Base-by-base conservation (phyloP, 257 asterid genomes). In the Scutellaria baicalensis region DNA sequence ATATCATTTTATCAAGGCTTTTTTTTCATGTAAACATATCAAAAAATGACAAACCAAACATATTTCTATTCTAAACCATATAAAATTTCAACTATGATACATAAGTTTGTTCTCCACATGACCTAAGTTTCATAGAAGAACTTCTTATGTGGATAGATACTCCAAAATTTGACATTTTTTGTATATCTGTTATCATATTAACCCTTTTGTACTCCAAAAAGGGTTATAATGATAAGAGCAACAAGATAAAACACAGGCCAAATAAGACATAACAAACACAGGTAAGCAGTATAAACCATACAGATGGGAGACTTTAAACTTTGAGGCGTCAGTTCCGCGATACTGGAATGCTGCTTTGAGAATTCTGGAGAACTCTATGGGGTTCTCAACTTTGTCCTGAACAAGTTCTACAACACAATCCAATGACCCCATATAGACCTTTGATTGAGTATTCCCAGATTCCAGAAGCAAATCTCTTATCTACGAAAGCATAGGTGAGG, bases 351-450 rank as follows among this genome's bases (percentile, higher is more conserved):
- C 95, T 16, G 77, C 77, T 91, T 87, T 94, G 76, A 94, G 93
- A 74, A 88, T 82, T 80, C 74, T 81, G 69, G 92, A 80, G 74
- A 94, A 91, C 81, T 94, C 97, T 68, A 88, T 77, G 51, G 99
- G 99, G 77, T 91, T 91, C 72, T 89, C 93, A 67, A 85, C 93
- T 77, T 85, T 83, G 78, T 86, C 93, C 84, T 84, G 97, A 79
- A 82, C 93, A 80, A 91, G 88, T 71, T 94, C 96, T 64, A 83
- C 66, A 72, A 66, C 73, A 75, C 55, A 80, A 77, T 87, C 96
- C 66, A 77, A 23, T 27, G 93, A 84, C 43, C 93, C 93, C 78
- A 93, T 12, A 39, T 21, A 66, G 71, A 79, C 78, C 80, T 87
- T 87, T 35, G 96, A 86, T 73, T 79, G 86, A 68, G 78, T 72